A percentile compares a stretch with the other conserved stretches of the same genome.
Conservation (phyloP, 148 eudicot genomes). For the Fallopia convolvulus region DNA sequence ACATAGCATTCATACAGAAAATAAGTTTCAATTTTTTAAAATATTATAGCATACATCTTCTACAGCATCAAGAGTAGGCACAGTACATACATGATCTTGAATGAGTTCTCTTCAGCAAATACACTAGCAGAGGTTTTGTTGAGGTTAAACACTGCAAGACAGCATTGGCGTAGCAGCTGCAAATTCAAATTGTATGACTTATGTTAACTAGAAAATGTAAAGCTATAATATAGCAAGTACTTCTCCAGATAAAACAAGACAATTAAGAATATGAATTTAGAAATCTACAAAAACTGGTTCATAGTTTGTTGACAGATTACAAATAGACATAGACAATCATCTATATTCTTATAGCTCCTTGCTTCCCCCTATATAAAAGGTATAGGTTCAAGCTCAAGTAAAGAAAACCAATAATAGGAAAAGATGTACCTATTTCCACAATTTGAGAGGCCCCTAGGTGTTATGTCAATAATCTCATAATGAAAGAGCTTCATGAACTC, state of each 20-base stretch:
- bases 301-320: too few species aligned
- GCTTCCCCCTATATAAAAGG: not conserved
- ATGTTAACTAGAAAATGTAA: not conserved
- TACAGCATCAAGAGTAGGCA: constrained; percentile 9
- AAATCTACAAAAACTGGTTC: too few species aligned
- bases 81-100: constrained; percentile 64
- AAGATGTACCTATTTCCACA: constrained; percentile 77
- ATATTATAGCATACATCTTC: not conserved
- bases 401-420: not conserved
- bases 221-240: not conserved
- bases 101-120: constrained; percentile 71
- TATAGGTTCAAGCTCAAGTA: not conserved
- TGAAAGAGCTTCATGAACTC: constrained; percentile 65
- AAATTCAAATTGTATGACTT: constrained; percentile 16
- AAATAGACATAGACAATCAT: too few species aligned
- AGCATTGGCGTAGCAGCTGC: constrained; percentile 99
- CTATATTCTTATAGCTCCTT: not conserved
- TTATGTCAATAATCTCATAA: constrained; percentile 40
- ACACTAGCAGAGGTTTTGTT: constrained; percentile 82
- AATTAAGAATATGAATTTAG: not conserved
- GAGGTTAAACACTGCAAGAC: constrained; percentile 87
- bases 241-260: not conserved
- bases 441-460: constrained; percentile 82
- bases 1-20: constrained; percentile 13
- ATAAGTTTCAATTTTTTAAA: not conserved